These are phyloP conservation scores for Globisporangium echinulatum DNA, from an alignment of 352 stramenopile genomes.

Conservation along the genomic window DNA sequence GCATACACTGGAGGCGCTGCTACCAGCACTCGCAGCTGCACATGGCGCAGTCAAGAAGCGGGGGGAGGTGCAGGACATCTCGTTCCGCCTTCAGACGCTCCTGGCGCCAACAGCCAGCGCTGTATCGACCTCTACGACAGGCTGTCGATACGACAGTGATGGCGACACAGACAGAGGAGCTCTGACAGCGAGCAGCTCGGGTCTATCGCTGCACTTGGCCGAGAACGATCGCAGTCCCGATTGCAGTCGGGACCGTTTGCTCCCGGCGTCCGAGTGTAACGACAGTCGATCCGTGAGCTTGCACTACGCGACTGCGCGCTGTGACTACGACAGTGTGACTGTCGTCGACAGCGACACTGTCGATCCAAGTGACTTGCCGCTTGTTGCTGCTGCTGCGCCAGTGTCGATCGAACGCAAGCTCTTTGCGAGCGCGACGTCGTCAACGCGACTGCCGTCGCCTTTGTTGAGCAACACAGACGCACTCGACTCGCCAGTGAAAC, in stretches of 20 bases:
- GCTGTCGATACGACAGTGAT: too few species aligned
- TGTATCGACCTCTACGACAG: too few species aligned
- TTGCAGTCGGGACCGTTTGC: too few species aligned
- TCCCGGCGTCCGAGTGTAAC: too few species aligned
- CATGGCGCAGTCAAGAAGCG: background rate
- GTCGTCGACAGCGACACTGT: background rate
- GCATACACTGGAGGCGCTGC: slow-evolving; percentile 8
- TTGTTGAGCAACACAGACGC: background rate
- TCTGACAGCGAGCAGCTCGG: background rate
- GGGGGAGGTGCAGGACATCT: background rate
- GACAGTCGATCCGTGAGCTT: too few species aligned
- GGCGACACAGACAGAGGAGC: background rate
- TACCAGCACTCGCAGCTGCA: background rate
- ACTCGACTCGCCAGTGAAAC: background rate
- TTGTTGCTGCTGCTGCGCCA: background rate
- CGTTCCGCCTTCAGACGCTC: slow-evolving; percentile 5
- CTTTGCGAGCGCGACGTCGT: background rate
- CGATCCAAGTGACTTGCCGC: slow-evolving; percentile 10
- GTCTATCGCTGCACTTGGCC: too few species aligned
- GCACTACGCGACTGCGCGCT: too few species aligned
- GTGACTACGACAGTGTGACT: too few species aligned
- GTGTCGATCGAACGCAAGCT: background rate
- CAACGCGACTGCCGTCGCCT: background rate
- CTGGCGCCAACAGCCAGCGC: background rate
- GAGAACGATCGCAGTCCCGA: too few species aligned